phyloP scores from a whole-genome alignment of 495 filamentous ascomycete genomes.

The Neurospora sp. region DNA sequence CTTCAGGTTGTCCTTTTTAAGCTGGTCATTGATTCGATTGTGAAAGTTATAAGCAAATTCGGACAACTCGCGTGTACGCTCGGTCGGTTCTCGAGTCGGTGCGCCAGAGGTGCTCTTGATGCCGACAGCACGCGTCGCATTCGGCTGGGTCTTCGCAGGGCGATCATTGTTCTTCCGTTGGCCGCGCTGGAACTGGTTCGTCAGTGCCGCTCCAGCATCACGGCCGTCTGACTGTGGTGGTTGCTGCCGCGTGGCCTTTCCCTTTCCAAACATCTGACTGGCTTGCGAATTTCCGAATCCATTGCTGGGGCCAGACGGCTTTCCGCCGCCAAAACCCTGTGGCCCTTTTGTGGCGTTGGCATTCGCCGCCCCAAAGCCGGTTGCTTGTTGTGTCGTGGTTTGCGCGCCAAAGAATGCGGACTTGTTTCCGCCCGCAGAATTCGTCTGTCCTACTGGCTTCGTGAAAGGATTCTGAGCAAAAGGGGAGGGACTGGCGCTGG shows the following conservation, averaged over 20 bases:
- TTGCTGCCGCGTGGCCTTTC: neutral
- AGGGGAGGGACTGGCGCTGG: neutral
- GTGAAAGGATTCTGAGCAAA: conserved; percentile 1
- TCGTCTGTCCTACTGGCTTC: neutral
- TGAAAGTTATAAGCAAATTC: conserved; percentile 27
- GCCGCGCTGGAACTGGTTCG: conserved; percentile 4
- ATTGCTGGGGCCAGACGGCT: neutral
- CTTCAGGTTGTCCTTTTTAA: conserved; percentile 32
- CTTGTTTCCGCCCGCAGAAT: neutral
- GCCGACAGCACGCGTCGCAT: neutral
- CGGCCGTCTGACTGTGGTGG: neutral
- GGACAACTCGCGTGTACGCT: conserved; percentile 20
- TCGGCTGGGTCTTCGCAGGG: neutral
- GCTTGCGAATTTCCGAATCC: neutral
- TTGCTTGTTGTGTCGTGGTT: neutral
- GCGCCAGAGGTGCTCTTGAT: neutral
- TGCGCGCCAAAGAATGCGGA: conserved; percentile 4
- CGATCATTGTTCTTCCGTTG: conserved; percentile 8
- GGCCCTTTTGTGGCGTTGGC: neutral
- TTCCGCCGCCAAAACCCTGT: conserved; percentile 2
- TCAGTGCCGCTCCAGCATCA: neutral
- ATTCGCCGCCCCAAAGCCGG: neutral
- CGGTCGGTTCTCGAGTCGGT: conserved; percentile 9
- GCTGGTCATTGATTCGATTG: conserved; percentile 29
- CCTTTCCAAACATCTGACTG: neutral